Percentiles rank a stretch among this genome's conserved stretches.
Conservation (phyloP, 768 basidiomycete genomes). For the Amanita subjunquillea region DNA sequence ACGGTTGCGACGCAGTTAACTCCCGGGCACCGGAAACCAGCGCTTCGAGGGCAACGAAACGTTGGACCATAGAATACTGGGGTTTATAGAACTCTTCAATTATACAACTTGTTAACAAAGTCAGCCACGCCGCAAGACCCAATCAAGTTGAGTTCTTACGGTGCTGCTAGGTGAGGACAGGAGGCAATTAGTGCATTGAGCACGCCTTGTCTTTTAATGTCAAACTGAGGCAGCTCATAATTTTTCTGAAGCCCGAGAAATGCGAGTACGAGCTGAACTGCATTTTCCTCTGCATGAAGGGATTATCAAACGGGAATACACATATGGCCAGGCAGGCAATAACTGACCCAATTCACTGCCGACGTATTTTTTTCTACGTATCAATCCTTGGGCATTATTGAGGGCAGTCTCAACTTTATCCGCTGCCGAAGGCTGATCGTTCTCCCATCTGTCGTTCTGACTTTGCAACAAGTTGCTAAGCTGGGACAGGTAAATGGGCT, state of each 20-base stretch:
- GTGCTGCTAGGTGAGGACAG: slow-evolving; percentile 66
- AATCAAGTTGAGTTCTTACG: slow-evolving; percentile 44
- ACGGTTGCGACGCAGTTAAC: slow-evolving; percentile 27
- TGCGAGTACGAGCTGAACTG: slow-evolving; percentile 67
- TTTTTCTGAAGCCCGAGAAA: slow-evolving; percentile 73
- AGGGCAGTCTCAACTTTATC: slow-evolving; percentile 77
- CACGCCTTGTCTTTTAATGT: slow-evolving; percentile 63
- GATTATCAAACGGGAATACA: neutral
- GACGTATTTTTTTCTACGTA: slow-evolving; percentile 74
- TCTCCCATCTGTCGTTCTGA: slow-evolving; percentile 35
- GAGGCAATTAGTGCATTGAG: slow-evolving; percentile 75
- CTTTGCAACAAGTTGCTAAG: slow-evolving; percentile 66
- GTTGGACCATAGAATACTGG: slow-evolving; percentile 83
- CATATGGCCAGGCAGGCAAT: slow-evolving; percentile 4
- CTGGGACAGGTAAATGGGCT: slow-evolving; percentile 87
- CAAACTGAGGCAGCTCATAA: slow-evolving; percentile 75
- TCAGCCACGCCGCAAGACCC: neutral
- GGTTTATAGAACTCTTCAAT: slow-evolving; percentile 92
- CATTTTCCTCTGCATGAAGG: slow-evolving; percentile 67
- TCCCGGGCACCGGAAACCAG: slow-evolving; percentile 83
- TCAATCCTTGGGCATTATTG: slow-evolving; percentile 68
- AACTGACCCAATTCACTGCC: slow-evolving; percentile 80
- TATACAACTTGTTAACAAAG: slow-evolving; percentile 41
- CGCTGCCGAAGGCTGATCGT: slow-evolving; percentile 52
- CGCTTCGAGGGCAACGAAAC: slow-evolving; percentile 77